These are phyloP conservation scores for Acephala macrosclerotiorum DNA, from an alignment of 2,329 filamentous ascomycete species.

Conservation along the genomic window DNA sequence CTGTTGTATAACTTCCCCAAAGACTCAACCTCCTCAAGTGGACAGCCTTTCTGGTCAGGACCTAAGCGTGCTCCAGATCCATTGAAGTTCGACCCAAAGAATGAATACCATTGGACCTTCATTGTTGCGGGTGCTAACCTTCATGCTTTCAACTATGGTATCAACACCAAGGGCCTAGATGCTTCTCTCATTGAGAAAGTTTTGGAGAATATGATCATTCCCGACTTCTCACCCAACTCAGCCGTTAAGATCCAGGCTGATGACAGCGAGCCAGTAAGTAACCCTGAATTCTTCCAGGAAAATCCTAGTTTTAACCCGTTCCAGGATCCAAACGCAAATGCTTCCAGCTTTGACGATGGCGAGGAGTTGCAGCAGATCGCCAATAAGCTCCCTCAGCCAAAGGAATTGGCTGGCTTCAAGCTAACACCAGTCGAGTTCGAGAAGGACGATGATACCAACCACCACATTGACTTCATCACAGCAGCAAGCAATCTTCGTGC, in stretches of 20 bases:
- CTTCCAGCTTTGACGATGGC: conserved; percentile 70
- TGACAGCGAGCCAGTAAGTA: conserved; percentile 82
- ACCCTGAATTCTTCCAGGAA: background rate
- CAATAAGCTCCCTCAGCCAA: conserved; percentile 77
- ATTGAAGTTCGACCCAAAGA: conserved; percentile 85
- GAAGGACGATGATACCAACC: conserved; percentile 97
- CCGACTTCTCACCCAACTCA: conserved; percentile 90
- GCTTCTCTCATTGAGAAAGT: conserved; percentile 79
- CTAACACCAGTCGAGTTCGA: conserved; percentile 94
- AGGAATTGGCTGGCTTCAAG: conserved; percentile 85
- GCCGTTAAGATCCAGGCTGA: conserved; percentile 96
- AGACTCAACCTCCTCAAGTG: conserved; percentile 86
- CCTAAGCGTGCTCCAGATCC: conserved; percentile 95
- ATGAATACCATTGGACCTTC: conserved; percentile 88
- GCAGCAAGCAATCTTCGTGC: conserved; percentile 95
- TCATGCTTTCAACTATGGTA: conserved; percentile 97
- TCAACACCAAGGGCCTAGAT: conserved; percentile 80
- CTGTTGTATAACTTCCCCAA: conserved; percentile 97
- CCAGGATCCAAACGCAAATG: conserved; percentile 76
- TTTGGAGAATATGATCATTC: conserved; percentile 90
- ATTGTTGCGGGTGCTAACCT: conserved; percentile 88
- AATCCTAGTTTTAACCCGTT: conserved; percentile 38
- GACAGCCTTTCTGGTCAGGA: conserved; percentile 96
- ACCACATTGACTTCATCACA: conserved; percentile 99
- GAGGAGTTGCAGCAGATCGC: conserved; percentile 79